Evolutionary conservation across 2,329 filamentous ascomycete species (phyloP), one percentile per base, ranked within the genome.

Genomic region (Metarhizium anisopliae): DNA sequence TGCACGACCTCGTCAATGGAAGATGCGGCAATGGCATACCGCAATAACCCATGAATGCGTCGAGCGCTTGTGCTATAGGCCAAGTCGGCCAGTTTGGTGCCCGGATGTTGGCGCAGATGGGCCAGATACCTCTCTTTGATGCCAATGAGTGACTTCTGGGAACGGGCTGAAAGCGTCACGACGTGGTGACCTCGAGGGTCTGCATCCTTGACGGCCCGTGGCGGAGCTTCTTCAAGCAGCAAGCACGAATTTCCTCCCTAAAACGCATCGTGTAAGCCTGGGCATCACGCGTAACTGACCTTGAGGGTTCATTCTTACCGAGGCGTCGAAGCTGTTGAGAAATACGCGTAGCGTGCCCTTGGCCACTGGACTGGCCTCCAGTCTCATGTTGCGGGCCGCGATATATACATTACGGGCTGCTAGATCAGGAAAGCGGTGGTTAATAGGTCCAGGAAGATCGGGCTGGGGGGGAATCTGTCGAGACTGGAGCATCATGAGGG

Each of bases 311-410:
- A 4, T 20, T 47, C 45, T 25, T 47, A 47, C 45, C 45, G 68
- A 61, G 2, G 70, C 70, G 11, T 70, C 70, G 42, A 70, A 72
- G 49, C 63, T 71, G 56, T 69, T 73, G 29, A 73, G 58, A 6
- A 63, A 58, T 6, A 68, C 68, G 2, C 62, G 54, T 1, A 60
- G 65, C 0, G 52, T 25, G 4, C 45, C 47, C 16, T 50, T 13
- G 47, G 20, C 29, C 25, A 50, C 25, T 8, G 29, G 47, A 32
- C 47, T 50, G 20, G 47, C 29, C 47, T 53, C 30, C 20, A 53
- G 14, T 36, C 29, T 50, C 18, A 29, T n/a, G 3, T 25, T 45
- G 18, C 52, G 25, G 5, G 79, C 74, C 2, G 81, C 77, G 61
- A 36, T 5, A 14, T 40, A 0, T 53, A 3, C 59, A 42, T 66